Percentiles rank a stretch among this genome's conserved stretches.
phyloP scores from a whole-genome alignment of 2,329 filamentous ascomycete genomes.

The Colletotrichum euphorbiae region DNA sequence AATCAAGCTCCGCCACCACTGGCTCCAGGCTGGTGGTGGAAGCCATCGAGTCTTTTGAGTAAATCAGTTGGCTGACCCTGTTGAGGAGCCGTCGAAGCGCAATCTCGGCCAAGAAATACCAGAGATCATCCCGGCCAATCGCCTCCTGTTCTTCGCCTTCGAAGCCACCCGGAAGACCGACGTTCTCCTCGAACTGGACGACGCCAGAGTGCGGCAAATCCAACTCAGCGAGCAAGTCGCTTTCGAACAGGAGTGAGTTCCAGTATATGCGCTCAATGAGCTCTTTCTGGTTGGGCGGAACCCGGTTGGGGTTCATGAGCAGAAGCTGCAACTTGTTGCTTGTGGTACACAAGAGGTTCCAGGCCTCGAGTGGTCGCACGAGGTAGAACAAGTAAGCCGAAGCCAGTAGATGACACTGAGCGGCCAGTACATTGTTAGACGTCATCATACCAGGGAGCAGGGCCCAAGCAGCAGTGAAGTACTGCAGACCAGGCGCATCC shows the following conservation, averaged over 20 bases:
- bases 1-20: slow-evolving; percentile 83
- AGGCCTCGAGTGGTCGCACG: slow-evolving; percentile 84
- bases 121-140: slow-evolving; percentile 80
- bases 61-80: slow-evolving; percentile 82
- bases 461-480: slow-evolving; percentile 84
- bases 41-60: slow-evolving; percentile 77
- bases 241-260: slow-evolving; percentile 85
- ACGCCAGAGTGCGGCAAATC: slow-evolving; percentile 87
- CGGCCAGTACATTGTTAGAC: slow-evolving; percentile 79
- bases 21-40: slow-evolving; percentile 81
- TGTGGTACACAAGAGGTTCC: slow-evolving; percentile 82
- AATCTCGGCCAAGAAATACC: slow-evolving; percentile 89
- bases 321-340: slow-evolving; percentile 85
- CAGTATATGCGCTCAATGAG: slow-evolving; percentile 84
- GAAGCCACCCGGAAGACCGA: slow-evolving; percentile 82
- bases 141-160: slow-evolving; percentile 74
- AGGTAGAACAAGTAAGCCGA: slow-evolving; percentile 87
- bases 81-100: slow-evolving; percentile 82
- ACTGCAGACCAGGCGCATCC: slow-evolving; percentile 80
- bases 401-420: slow-evolving; percentile 83
- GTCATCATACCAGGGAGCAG: slow-evolving; percentile 84
- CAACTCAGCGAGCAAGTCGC: slow-evolving; percentile 81
- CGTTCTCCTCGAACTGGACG: slow-evolving; percentile 83
- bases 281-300: slow-evolving; percentile 78
- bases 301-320: slow-evolving; percentile 77